Base-by-base conservation (phyloP, 129 eudicot species). In the Escallonia rubra region DNA sequence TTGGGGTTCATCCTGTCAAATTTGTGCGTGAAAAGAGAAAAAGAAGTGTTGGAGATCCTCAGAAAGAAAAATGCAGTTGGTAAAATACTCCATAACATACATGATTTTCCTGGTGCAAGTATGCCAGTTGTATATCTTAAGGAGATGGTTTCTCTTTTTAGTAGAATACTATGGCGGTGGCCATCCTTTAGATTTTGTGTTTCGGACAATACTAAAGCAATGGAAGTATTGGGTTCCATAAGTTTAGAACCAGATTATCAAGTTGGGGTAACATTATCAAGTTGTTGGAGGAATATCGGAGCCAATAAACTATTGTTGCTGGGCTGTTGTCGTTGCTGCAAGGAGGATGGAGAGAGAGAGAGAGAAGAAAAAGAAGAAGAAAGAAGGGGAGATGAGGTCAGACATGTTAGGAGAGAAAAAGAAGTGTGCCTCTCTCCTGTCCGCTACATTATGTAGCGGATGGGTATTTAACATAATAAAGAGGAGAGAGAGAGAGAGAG, bases 131-230 rank as follows among this genome's bases (percentile, higher is more conserved):
- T 83, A 61, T 91, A 85, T 57, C 74, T 70, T 56, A 61, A 66
- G 66, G 87, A 77, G 70, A 83, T 78, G 72, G 63, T 75, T 23
- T 83, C 80, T 68, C 82, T 86, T 68, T 85, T 91, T 78, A 83
- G 96, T 81, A 81, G 82, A 68, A 83, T 91, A 79, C 41, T 88
- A 74, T 81, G 79, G 81, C 83, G 82, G 49, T 91, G 90, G 94
- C 91, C 96, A 13, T 72, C 85, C 66, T 85, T 90, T 60, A 83
- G 97, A 65, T 83, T 74, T 68, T 62, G 59, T 75, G 86, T 88
- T 42, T 91, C 94, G 97, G 83, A 69, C 55, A 81, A 88, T 80
- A 59, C 65, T 41, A 72, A 64, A 58, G 66, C 88, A 65, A 68
- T 79, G 83, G 79, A 81, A 60, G 74, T 66, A 43, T 43, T 85